Evolutionary conservation across 1,284 basidiomycete species (phyloP), one percentile per base, ranked within the genome.

Genomic region (Naganishia albida): DNA sequence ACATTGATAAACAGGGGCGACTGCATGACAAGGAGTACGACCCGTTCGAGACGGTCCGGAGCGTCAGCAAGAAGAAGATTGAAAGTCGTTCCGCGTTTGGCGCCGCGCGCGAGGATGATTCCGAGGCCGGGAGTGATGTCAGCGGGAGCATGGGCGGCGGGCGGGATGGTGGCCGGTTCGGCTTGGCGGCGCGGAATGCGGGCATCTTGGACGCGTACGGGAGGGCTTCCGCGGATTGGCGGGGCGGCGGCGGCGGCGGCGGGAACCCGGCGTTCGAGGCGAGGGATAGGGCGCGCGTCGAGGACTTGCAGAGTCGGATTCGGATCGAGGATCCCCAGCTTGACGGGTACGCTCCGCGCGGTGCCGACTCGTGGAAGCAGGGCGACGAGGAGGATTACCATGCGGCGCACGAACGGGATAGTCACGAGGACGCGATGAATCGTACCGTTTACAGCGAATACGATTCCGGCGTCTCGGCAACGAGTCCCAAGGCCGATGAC

Each of bases 11-110:
- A 39, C 71, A 71, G 38, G 77, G 77, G 0, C 72, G 73, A 63
- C 63, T 78, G 7, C 78, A 80, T 66, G 78, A 80, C 70, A 77
- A 75, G 44, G 78, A 80, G 60, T 80, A 72, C 67, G 78, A 80
- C 64, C 78, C 78, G 2, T 80, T 80, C 63, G 74, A 72, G 8
- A 74, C 73, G 38, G 75, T 80, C 1, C 69, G 76, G 1, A 72
- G 73, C 30, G 70, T 78, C 63, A 72, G 74, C 12, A 56, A 76
- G 42, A 70, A 72, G 3, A 76, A 77, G 53, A 49, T 76, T 72
- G 20, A 70, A 71, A 68, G 73, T 39, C 64, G 73, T 18, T 72
- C 72, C 18, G 78, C 77, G 2, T 78, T 79, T 63, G 78, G 78
- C 3, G 69, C 70, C 25, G 72, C 73, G 65, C 72, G 30, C 63